phyloP scores from a whole-genome alignment of 306 rosid species.

The Fagus crenata region DNA sequence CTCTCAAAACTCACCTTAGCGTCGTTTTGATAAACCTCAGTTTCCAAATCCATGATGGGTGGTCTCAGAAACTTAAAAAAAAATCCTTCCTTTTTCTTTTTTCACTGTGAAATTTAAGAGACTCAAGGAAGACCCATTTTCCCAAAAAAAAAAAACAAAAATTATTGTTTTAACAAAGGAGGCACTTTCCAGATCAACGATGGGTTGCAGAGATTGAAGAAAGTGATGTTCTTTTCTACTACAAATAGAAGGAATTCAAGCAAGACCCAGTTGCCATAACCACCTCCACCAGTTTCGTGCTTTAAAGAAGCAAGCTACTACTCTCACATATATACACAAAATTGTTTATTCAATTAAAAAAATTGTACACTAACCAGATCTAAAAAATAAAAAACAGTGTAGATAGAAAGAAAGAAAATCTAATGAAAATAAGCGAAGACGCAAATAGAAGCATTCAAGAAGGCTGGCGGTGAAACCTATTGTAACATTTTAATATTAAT shows the following conservation, averaged over 20 bases:
- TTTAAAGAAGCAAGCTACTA: background rate
- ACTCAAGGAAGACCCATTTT: constrained; percentile 26
- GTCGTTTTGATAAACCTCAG: constrained; percentile 43
- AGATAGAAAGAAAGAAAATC: too few species aligned
- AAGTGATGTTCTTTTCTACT: constrained; percentile 12
- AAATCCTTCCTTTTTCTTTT: constrained; percentile 34
- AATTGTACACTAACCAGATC: background rate
- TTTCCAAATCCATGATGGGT: constrained; percentile 75
- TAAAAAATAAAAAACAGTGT: too few species aligned
- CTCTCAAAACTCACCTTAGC: constrained; percentile 60
- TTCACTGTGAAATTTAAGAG: constrained; percentile 13
- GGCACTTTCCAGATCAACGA: constrained; percentile 40
- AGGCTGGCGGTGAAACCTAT: too few species aligned
- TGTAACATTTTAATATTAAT: too few species aligned
- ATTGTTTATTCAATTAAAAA: constrained; percentile 11
- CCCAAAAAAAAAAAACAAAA: background rate
- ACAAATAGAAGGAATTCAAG: constrained; percentile 32
- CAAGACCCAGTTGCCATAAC: constrained; percentile 30
- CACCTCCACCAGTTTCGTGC: constrained; percentile 23
- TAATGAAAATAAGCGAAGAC: too few species aligned
- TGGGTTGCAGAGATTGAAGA: constrained; percentile 37
- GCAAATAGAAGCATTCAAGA: too few species aligned
- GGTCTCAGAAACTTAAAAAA: constrained; percentile 32
- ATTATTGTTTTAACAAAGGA: constrained; percentile 1
- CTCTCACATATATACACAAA: constrained; percentile 26